A percentile compares a stretch with the other conserved stretches of the same genome.
Evolutionary conservation across 1,139 yeast species (phyloP).

Genomic region (Sugiyamaella sp.): DNA sequence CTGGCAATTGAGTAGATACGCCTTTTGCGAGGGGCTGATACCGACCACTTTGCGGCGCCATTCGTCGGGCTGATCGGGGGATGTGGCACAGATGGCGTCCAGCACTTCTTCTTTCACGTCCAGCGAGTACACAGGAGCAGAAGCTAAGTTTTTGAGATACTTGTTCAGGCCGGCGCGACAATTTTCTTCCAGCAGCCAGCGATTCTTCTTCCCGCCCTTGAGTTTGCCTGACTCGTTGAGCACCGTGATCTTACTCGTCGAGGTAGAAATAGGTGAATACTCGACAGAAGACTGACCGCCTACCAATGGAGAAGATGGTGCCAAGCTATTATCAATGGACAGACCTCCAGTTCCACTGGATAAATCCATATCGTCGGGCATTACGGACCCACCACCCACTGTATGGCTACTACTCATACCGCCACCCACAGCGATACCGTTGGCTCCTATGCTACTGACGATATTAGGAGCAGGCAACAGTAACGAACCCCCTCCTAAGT

Average conservation of each 20-base stretch:
- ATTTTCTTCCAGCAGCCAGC: slow-evolving; percentile 78
- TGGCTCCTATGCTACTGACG: slow-evolving; percentile 8
- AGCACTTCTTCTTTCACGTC: slow-evolving; percentile 82
- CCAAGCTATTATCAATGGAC: not conserved
- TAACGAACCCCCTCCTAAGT: slow-evolving; percentile 2
- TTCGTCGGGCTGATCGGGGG: slow-evolving; percentile 79
- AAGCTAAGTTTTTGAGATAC: slow-evolving; percentile 53
- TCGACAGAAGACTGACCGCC: slow-evolving; percentile 2
- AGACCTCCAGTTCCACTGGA: not conserved
- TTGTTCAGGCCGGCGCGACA: slow-evolving; percentile 63
- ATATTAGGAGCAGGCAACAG: slow-evolving; percentile 9
- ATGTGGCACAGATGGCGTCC: slow-evolving; percentile 77
- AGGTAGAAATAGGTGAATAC: slow-evolving; percentile 6
- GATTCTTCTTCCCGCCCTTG: slow-evolving; percentile 74
- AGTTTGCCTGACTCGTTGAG: slow-evolving; percentile 51
- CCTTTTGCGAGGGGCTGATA: slow-evolving; percentile 69
- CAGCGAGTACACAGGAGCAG: slow-evolving; percentile 71
- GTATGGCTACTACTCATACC: not conserved
- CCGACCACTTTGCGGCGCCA: slow-evolving; percentile 85
- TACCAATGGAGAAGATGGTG: slow-evolving; percentile 6
- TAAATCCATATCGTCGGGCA: slow-evolving; percentile 12
- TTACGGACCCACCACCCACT: not conserved
- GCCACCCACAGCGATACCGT: not conserved
- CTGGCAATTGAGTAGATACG: slow-evolving; percentile 74
- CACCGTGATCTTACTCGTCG: slow-evolving; percentile 32